Conservation (phyloP, 2,329 filamentous ascomycete genomes). For the Fusarium miscanthi region DNA sequence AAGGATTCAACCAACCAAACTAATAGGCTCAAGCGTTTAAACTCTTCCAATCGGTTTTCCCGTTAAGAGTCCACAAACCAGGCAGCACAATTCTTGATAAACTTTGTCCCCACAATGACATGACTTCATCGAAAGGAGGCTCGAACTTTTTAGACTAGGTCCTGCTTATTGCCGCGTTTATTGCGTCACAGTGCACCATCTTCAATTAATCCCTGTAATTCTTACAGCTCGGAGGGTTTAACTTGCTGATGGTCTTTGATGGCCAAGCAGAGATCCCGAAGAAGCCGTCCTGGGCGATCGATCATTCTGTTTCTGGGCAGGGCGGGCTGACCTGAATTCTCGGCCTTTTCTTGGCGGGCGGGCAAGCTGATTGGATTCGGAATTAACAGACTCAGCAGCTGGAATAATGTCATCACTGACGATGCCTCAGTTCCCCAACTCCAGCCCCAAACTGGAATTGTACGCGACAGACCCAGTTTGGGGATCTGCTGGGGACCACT, state of each 20-base stretch:
- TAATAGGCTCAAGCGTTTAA: background rate
- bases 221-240: background rate
- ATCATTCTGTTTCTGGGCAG: background rate
- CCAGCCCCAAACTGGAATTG: background rate
- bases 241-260: background rate
- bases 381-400: background rate
- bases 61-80: background rate
- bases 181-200: constrained; percentile 16
- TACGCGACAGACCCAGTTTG: background rate
- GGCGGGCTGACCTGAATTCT: background rate
- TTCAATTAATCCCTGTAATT: background rate
- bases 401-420: background rate
- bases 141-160: background rate
- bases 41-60: constrained; percentile 2
- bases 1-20: background rate
- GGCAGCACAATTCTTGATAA: constrained; percentile 28
- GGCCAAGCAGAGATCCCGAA: constrained; percentile 7
- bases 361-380: no score
- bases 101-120: constrained; percentile 16
- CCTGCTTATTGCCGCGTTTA: constrained; percentile 22
- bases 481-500: background rate
- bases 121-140: constrained; percentile 5
- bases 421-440: no score
- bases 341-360: background rate
- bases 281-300: constrained; percentile 18